Percentiles rank a stretch among this genome's conserved stretches.
These are phyloP conservation scores for Acanthamoeba castellanii DNA, from an alignment of 208 protist species.

Conservation along the genomic window DNA sequence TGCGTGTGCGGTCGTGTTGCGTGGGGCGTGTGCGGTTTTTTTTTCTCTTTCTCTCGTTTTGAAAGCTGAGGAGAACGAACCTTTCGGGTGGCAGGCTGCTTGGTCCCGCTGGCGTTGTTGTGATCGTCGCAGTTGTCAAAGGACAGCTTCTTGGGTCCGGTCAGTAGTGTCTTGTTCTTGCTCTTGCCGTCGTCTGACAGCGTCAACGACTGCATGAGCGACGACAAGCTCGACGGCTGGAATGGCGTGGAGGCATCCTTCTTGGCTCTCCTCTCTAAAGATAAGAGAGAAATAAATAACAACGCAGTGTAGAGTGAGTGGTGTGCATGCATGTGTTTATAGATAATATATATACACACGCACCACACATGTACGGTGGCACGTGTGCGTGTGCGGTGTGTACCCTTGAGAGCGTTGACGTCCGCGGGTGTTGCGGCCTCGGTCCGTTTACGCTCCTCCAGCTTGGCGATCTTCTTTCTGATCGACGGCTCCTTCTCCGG, in stretches of 20 bases:
- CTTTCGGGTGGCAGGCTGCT: too few species aligned
- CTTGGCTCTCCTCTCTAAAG: background rate
- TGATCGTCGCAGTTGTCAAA: constrained; percentile 18
- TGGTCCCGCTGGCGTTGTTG: too few species aligned
- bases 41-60: too few species aligned
- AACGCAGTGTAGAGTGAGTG: background rate
- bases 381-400: background rate
- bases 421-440: background rate
- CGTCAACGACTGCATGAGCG: background rate
- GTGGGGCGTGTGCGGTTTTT: too few species aligned
- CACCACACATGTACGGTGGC: too few species aligned
- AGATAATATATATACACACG: too few species aligned
- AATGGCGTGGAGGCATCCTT: background rate
- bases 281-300: background rate
- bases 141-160: constrained; percentile 28
- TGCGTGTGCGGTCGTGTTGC: too few species aligned
- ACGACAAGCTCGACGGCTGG: background rate
- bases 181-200: background rate
- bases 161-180: too few species aligned
- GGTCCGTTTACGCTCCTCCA: background rate
- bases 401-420: background rate
- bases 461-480: background rate
- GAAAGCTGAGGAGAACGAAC: too few species aligned
- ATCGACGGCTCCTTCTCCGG: constrained; percentile 18
- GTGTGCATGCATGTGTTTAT: background rate